phyloP scores from a whole-genome alignment of 257 asterid genomes.

The Gentiana straminea region DNA sequence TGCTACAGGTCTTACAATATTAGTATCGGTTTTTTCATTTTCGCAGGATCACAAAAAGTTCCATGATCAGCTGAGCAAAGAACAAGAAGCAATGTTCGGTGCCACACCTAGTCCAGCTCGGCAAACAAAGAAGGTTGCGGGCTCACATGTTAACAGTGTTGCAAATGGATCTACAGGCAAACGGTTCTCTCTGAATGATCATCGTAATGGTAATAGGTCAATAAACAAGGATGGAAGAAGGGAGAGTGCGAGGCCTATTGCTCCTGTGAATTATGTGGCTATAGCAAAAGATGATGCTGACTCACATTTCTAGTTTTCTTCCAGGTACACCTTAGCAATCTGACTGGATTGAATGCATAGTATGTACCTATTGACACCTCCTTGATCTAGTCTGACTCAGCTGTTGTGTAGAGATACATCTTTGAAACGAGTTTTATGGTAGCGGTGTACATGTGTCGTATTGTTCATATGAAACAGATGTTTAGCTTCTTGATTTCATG shows the following conservation, averaged over 20 bases:
- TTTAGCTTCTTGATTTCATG: not conserved
- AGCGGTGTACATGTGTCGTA: slow-evolving; percentile 7
- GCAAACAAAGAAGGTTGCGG: slow-evolving; percentile 59
- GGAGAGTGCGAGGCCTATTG: slow-evolving; percentile 39
- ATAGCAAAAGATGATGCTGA: slow-evolving; percentile 53
- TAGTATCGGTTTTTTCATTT: not conserved
- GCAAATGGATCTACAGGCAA: slow-evolving; percentile 55
- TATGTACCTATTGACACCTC: slow-evolving; percentile 3
- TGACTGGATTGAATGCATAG: slow-evolving; percentile 5
- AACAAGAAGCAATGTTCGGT: slow-evolving; percentile 49
- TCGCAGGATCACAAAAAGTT: slow-evolving; percentile 74
- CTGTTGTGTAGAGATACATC: slow-evolving; percentile 20
- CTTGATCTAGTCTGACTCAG: too few species aligned
- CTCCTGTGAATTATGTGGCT: slow-evolving; percentile 74
- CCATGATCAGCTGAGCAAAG: slow-evolving; percentile 57
- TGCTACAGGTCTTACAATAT: not conserved
- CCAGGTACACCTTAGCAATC: slow-evolving; percentile 27
- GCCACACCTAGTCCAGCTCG: slow-evolving; percentile 88
- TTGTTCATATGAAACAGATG: slow-evolving; percentile 8
- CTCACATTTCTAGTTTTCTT: slow-evolving; percentile 29
- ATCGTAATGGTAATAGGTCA: slow-evolving; percentile 82
- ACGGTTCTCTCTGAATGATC: slow-evolving; percentile 71
- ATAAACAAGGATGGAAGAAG: slow-evolving; percentile 64
- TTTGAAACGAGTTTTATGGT: not conserved
- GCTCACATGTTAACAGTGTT: slow-evolving; percentile 65